A percentile compares a stretch with the other conserved stretches of the same genome.
Conservation (phyloP, 2,329 filamentous ascomycete species). For the Elsinoe fawcettii region DNA sequence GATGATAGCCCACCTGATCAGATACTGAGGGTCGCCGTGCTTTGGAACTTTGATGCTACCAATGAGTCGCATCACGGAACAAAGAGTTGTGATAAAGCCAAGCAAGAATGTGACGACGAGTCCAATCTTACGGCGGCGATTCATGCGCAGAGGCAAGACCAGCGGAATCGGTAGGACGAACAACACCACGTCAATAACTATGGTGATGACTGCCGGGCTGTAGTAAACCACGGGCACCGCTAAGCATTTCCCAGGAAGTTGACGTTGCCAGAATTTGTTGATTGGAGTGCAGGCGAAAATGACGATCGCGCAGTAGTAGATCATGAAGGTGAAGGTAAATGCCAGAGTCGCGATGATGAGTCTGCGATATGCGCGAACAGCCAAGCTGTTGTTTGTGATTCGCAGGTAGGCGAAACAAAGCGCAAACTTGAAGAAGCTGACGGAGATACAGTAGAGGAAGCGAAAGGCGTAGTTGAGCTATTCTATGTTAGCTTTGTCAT, state of each 20-base stretch:
- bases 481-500: background rate
- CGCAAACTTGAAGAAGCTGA: constrained; percentile 13
- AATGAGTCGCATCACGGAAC: constrained; percentile 9
- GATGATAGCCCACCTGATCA: constrained; percentile 14
- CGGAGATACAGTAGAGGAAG: constrained; percentile 12
- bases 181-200: constrained; percentile 11
- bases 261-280: constrained; percentile 7
- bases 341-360: constrained; percentile 5
- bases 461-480: constrained; percentile 15
- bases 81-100: constrained; percentile 14
- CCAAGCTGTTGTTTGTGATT: constrained; percentile 5
- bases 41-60: constrained; percentile 6
- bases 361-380: constrained; percentile 1
- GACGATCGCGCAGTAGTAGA: constrained; percentile 12
- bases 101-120: constrained; percentile 13
- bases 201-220: constrained; percentile 14
- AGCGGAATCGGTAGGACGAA: constrained; percentile 15
- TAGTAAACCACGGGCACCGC: constrained; percentile 9
- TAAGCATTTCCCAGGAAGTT: constrained; percentile 9
- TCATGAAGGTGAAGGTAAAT: constrained; percentile 7
- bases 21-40: constrained; percentile 5
- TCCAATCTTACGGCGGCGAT: constrained; percentile 13
- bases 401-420: constrained; percentile 13
- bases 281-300: constrained; percentile 15
- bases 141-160: constrained; percentile 14